These are phyloP conservation scores for Suillus tomentosus DNA, from an alignment of 768 basidiomycete genomes.

Conservation along the genomic window DNA sequence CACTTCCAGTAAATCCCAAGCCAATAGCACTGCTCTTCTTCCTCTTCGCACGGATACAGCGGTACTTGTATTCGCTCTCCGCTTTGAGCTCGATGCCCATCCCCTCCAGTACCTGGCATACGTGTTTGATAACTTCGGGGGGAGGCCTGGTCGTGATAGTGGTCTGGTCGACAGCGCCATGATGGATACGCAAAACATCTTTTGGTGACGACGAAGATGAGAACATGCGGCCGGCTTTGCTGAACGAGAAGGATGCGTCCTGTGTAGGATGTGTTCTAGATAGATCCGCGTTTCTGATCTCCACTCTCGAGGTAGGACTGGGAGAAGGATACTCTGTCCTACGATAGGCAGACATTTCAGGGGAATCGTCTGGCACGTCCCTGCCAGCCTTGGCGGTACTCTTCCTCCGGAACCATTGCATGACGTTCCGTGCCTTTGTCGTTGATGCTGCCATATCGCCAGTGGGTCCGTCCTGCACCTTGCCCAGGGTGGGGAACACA, in stretches of 20 bases:
- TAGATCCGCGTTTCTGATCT: conserved; percentile 21
- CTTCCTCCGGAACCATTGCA: conserved; percentile 95
- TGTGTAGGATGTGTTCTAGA: conserved; percentile 25
- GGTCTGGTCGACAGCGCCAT: conserved; percentile 89
- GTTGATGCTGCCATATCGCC: conserved; percentile 66
- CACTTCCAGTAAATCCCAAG: conserved; percentile 42
- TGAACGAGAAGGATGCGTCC: conserved; percentile 38
- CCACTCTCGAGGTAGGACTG: conserved; percentile 29
- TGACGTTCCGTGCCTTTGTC: conserved; percentile 92
- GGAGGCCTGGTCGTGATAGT: conserved; percentile 85
- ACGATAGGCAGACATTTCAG: conserved; percentile 17
- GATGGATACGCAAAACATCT: conserved; percentile 76
- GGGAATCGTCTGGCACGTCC: conserved; percentile 26
- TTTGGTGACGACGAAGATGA: conserved; percentile 35
- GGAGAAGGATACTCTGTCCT: conserved; percentile 31
- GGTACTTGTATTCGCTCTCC: conserved; percentile 90
- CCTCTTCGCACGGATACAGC: conserved; percentile 80
- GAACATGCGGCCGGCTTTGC: conserved; percentile 39
- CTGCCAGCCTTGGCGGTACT: conserved; percentile 47
- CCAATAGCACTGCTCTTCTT: conserved; percentile 56
- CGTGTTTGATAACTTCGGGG: conserved; percentile 84
- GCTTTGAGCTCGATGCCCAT: conserved; percentile 91
- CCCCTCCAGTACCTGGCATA: conserved; percentile 73
- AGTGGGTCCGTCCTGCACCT: conserved; percentile 23
- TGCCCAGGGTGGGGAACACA: conserved; percentile 29